These are phyloP conservation scores for Hypoxylon rubiginosum DNA, from an alignment of 2,329 filamentous ascomycete genomes.

Conservation along the genomic window DNA sequence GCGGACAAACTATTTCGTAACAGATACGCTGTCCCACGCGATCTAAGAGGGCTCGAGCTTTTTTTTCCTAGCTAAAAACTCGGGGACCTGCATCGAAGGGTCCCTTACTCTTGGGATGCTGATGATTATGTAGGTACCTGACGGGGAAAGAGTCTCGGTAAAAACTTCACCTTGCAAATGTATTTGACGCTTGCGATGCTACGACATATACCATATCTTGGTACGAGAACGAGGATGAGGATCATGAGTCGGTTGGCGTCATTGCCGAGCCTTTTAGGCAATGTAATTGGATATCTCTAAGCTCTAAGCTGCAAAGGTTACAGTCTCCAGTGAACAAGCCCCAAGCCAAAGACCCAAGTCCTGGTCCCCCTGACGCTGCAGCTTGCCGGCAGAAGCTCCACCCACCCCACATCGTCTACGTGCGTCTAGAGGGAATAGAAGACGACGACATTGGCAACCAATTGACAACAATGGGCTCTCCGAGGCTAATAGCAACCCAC, in stretches of 20 bases:
- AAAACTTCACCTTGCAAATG: background rate
- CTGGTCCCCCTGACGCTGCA: constrained; percentile 27
- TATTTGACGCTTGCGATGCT: constrained; percentile 1
- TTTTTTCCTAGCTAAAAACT: constrained; percentile 24
- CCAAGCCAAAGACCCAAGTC: background rate
- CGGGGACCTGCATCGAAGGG: constrained; percentile 13
- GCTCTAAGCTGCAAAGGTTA: background rate
- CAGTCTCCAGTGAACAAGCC: constrained; percentile 6
- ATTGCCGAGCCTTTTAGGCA: constrained; percentile 10
- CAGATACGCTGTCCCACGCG: constrained; percentile 46
- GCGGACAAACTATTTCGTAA: constrained; percentile 54
- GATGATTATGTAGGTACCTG: constrained; percentile 28
- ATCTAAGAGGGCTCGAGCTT: constrained; percentile 43
- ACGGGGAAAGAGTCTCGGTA: background rate
- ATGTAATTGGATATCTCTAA: constrained; percentile 19
- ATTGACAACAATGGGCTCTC: background rate
- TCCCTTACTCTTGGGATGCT: constrained; percentile 22
- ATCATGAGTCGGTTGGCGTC: constrained; percentile 13
- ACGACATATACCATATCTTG: background rate
- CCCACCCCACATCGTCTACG: constrained; percentile 29
- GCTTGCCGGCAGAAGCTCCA: constrained; percentile 31
- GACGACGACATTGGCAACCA: constrained; percentile 10
- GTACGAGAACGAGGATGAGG: background rate
- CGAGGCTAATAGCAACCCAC: background rate
- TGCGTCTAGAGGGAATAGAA: constrained; percentile 11